Percentiles rank a stretch among this genome's conserved stretches.
These are phyloP conservation scores for Linnemannia hyalina DNA, from an alignment of 192 early-diverging fungal genomes.

Conservation along the genomic window DNA sequence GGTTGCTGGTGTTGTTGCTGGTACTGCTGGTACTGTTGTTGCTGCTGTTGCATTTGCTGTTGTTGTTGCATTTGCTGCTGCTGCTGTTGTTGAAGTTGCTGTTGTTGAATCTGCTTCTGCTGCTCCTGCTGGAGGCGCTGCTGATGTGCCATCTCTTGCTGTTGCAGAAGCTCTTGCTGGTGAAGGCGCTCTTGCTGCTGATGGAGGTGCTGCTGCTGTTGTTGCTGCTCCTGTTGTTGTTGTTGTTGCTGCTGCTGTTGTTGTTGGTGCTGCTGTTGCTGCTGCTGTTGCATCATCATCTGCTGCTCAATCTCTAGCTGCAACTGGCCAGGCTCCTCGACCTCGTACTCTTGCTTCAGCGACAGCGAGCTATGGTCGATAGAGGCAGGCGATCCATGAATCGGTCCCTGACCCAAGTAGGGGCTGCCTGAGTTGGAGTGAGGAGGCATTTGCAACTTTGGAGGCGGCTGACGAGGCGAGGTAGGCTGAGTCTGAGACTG, in stretches of 20 bases:
- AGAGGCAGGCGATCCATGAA: conserved; percentile 63
- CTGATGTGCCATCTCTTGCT: conserved; percentile 67
- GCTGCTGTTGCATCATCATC: conserved; percentile 35
- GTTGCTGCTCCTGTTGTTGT: conserved; percentile 21
- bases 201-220: conserved; percentile 32
- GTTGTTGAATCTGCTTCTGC: conserved; percentile 61
- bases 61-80: conserved; percentile 50
- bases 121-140: conserved; percentile 51
- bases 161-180: conserved; percentile 30
- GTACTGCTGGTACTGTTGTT: conserved; percentile 30
- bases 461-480: conserved; percentile 45
- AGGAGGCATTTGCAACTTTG: conserved; percentile 48
- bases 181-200: conserved; percentile 52
- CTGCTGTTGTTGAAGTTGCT: conserved; percentile 55
- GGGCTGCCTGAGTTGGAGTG: conserved; percentile 32
- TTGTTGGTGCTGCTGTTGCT: conserved; percentile 42
- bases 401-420: conserved; percentile 49
- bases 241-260: conserved; percentile 44
- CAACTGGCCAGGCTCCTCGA: conserved; percentile 41
- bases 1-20: conserved; percentile 41
- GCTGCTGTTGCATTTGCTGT: conserved; percentile 19
- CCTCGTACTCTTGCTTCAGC: conserved; percentile 54
- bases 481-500: conserved; percentile 33
- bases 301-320: conserved; percentile 64
- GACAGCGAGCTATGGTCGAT: conserved; percentile 57